Base-by-base conservation (phyloP, 257 asterid genomes). In the Scutellaria minor region DNA sequence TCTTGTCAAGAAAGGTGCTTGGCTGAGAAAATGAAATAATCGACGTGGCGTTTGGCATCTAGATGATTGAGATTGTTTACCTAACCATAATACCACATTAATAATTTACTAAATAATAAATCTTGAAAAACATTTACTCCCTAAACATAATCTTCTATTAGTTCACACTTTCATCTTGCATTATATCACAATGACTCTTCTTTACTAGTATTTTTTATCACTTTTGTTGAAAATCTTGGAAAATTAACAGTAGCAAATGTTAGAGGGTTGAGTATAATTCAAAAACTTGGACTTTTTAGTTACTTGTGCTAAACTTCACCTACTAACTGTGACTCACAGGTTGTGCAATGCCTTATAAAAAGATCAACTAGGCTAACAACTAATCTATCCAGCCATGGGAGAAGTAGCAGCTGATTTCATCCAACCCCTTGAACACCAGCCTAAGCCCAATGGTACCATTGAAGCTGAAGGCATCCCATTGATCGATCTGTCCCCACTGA, bases 351-450 rank as follows among this genome's bases (percentile, higher is more conserved):
- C 37, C 37, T 42, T 64, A 14, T 45, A 24, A 54, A 54, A 54
- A 9, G 44, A 54, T 27, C 60, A 51, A n/a, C 2, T 13, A 35
- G 24, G 9, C 6, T 50, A 45, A 44, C 37, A 55, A 54, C 22
- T 6, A 4, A 55, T 44, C 52, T 44, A 15, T 64, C 72, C 61
- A 58, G 73, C 68, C 79, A 84, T 84, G 86, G 80, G 66, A 71
- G 83, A 82, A 71, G 78, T 88, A 0, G 89, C 83, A 31, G 64
- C 77, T 47, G 87, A 83, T 55, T 86, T 85, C 89, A 73, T 89
- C 51, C 97, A 86, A 74, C 83, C 75, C 35, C 50, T 64, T 0
- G 95, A 87, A 61, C 90, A 91, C 89, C 81, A 89, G 75, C 89
- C 96, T 2, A 87, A 89, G 45, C 80, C 61, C 13, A 45, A 18